These are phyloP conservation scores for Achlya hypogyna DNA, from an alignment of 352 stramenopile genomes.

Conservation along the genomic window DNA sequence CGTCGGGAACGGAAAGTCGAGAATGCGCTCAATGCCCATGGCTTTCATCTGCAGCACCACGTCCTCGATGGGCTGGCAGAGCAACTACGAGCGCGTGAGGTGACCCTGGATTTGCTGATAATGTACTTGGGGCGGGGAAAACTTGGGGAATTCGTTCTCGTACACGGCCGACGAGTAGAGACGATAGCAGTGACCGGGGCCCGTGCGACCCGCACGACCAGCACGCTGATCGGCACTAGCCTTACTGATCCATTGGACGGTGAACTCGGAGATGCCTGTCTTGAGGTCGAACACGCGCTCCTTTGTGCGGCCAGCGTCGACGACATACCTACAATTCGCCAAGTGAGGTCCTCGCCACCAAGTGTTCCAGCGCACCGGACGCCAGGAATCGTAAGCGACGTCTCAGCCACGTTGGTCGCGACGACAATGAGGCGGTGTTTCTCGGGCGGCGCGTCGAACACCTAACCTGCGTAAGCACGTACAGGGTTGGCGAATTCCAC, in stretches of 20 bases:
- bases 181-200: constrained; percentile 96
- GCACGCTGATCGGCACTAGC: constrained; percentile 82
- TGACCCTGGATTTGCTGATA: background rate
- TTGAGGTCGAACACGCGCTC: constrained; percentile 90
- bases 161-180: constrained; percentile 96
- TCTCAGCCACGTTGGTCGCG: constrained; percentile 98
- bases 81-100: constrained; percentile 26
- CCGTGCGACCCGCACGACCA: constrained; percentile 92
- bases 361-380: constrained; percentile 90
- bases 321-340: constrained; percentile 67
- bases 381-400: constrained; percentile 90
- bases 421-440: constrained; percentile 92
- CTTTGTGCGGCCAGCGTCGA: constrained; percentile 95
- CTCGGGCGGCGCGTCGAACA: constrained; percentile 81
- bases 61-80: constrained; percentile 91
- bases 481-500: too few relatives aligned
- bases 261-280: constrained; percentile 89
- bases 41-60: constrained; percentile 96
- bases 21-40: constrained; percentile 95
- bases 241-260: constrained; percentile 88
- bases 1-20: constrained; percentile 95
- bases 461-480: constrained; percentile 19
- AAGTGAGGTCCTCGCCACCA: constrained; percentile 32
- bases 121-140: constrained; percentile 80
- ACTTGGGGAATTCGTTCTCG: constrained; percentile 89